Evolutionary conservation across 371 early-diverging fungal genomes (phyloP).

Genomic region (Mucor racemosus): DNA sequence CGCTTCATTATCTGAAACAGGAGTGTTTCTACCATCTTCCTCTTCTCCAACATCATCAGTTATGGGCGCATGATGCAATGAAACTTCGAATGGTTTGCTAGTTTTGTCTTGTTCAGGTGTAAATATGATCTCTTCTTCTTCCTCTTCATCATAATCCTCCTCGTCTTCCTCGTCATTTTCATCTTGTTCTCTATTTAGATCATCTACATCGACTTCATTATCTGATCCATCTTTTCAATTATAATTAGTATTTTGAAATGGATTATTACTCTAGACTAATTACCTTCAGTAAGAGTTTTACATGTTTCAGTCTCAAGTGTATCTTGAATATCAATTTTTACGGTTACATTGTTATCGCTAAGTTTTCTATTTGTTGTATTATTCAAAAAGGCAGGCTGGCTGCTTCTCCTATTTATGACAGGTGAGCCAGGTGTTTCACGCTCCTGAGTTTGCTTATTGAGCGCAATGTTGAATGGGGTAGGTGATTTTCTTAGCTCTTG

Average conservation of each 20-base stretch:
- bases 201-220: conserved; percentile 15
- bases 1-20: conserved; percentile 37
- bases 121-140: conserved; percentile 47
- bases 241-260: not conserved
- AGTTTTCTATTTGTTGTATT: not conserved
- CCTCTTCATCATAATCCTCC: conserved; percentile 34
- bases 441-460: not conserved
- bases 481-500: conserved; percentile 15
- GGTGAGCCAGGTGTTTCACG: not conserved
- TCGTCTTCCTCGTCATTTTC: conserved; percentile 32
- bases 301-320: not conserved
- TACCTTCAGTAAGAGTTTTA: conserved; percentile 16
- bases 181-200: conserved; percentile 3
- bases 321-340: not conserved
- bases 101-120: conserved; percentile 41
- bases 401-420: not conserved
- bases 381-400: conserved; percentile 13
- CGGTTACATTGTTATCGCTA: not conserved
- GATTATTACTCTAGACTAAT: not conserved
- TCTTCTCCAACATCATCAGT: conserved; percentile 20
- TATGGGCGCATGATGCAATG: conserved; percentile 23
- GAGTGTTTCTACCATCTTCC: conserved; percentile 33
- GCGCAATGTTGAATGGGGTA: not conserved
- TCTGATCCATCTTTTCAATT: conserved; percentile 11
- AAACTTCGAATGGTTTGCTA: conserved; percentile 39